Evolutionary conservation across 2,329 filamentous ascomycete species (phyloP).

Genomic region (Cytospora leucostoma): DNA sequence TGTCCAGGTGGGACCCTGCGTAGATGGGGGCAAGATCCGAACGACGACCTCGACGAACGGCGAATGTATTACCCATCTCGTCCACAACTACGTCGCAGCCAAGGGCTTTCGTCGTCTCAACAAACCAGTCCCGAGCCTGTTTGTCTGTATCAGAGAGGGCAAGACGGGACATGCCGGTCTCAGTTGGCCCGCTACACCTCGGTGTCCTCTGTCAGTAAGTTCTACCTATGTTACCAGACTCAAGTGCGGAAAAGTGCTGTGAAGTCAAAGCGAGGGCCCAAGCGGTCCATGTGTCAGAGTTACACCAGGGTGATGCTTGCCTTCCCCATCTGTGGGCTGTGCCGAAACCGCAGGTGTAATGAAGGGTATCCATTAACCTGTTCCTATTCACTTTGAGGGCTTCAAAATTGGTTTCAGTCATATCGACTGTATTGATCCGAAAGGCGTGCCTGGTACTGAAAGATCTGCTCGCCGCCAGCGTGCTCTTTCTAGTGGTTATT

Average conservation of each 20-base stretch:
- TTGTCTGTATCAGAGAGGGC: slow-evolving; percentile 72
- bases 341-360: slow-evolving; percentile 68
- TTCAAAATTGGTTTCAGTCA: slow-evolving; percentile 23
- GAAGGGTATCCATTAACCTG: slow-evolving; percentile 64
- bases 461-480: neutral
- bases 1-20: slow-evolving; percentile 70
- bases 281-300: neutral
- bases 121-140: slow-evolving; percentile 74
- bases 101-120: slow-evolving; percentile 59
- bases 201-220: slow-evolving; percentile 25
- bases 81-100: slow-evolving; percentile 71
- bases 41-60: slow-evolving; percentile 63
- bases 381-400: slow-evolving; percentile 57
- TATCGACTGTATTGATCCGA: slow-evolving; percentile 16
- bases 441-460: slow-evolving; percentile 14
- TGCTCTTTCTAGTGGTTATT: neutral
- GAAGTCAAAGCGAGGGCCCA: neutral
- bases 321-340: slow-evolving; percentile 66
- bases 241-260: neutral
- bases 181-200: slow-evolving; percentile 49
- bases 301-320: slow-evolving; percentile 46
- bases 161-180: slow-evolving; percentile 77
- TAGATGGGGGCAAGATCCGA: slow-evolving; percentile 63
- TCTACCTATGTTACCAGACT: slow-evolving; percentile 9
- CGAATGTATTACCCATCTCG: slow-evolving; percentile 80